Conservation (phyloP, 805 yeast genomes). For the Ogataea trehaloabstinens region DNA sequence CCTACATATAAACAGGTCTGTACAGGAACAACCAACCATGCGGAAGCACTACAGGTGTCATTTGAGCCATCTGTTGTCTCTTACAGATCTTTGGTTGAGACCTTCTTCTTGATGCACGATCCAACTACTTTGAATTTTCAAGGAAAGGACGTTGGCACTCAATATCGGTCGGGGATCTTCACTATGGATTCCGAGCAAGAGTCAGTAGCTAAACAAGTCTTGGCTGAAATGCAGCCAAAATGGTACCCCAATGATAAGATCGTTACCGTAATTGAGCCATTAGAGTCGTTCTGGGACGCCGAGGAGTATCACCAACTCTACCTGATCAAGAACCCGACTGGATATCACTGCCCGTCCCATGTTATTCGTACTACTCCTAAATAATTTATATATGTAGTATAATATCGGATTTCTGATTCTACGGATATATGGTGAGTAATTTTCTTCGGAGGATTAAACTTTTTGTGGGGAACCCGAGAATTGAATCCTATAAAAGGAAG, state of each 20-base stretch:
- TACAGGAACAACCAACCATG: slow-evolving; percentile 69
- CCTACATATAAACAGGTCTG: slow-evolving; percentile 77
- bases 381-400: slow-evolving; percentile 9
- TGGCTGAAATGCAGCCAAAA: slow-evolving; percentile 58
- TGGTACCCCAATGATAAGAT: slow-evolving; percentile 75
- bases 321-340: slow-evolving; percentile 73
- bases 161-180: slow-evolving; percentile 83
- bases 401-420: too few relatives aligned
- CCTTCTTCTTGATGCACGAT: slow-evolving; percentile 91
- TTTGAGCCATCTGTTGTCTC: slow-evolving; percentile 69
- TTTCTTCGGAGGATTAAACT: too few relatives aligned
- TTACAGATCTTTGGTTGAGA: slow-evolving; percentile 64
- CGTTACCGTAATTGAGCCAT: slow-evolving; percentile 67
- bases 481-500: too few relatives aligned
- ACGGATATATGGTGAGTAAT: too few relatives aligned
- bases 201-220: slow-evolving; percentile 36
- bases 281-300: slow-evolving; percentile 81
- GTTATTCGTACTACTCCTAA: slow-evolving; percentile 66
- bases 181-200: slow-evolving; percentile 54
- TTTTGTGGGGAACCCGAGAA: too few relatives aligned
- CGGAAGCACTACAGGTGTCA: slow-evolving; percentile 81
- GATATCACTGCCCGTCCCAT: slow-evolving; percentile 91
- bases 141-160: slow-evolving; percentile 88
- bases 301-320: slow-evolving; percentile 92
- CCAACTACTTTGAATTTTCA: slow-evolving; percentile 83